These are phyloP conservation scores for Colletotrichum sp. DNA, from an alignment of 2,329 filamentous ascomycete genomes.

Conservation along the genomic window DNA sequence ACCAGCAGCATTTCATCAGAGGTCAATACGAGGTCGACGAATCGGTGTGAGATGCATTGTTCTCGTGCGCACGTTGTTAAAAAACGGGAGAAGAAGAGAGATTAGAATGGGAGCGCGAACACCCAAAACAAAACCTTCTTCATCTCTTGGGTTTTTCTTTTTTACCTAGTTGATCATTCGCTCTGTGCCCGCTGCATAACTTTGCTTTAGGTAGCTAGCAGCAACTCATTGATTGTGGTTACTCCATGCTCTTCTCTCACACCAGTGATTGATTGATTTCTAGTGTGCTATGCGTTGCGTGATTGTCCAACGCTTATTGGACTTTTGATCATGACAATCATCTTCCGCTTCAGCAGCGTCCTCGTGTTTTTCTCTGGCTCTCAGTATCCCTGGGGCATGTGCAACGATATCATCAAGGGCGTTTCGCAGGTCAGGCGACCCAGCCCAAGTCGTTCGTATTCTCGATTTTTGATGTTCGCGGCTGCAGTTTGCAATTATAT, in stretches of 20 bases:
- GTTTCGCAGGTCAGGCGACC: no score
- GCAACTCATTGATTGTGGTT: constrained; percentile 14
- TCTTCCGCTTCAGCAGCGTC: no score
- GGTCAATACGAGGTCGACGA: background rate
- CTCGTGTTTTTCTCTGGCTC: no score
- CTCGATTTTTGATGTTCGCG: no score
- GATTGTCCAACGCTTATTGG: no score
- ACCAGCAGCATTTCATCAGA: background rate
- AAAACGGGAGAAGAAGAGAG: background rate
- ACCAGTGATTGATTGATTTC: no score
- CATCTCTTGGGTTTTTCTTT: constrained; percentile 2
- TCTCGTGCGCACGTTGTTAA: background rate
- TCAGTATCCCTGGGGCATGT: no score
- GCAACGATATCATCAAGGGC: no score
- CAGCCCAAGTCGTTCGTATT: no score
- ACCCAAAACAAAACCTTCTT: background rate
- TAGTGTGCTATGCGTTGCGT: no score
- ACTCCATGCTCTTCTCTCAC: background rate
- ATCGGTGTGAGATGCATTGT: constrained; percentile 9
- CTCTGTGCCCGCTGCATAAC: constrained; percentile 10
- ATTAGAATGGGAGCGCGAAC: background rate
- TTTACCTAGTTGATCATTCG: background rate
- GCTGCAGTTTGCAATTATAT: no score
- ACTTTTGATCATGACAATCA: no score
- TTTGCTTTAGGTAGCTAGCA: constrained; percentile 19